Conservation (phyloP, 345 rosid genomes). For the Brassica juncea region DNA sequence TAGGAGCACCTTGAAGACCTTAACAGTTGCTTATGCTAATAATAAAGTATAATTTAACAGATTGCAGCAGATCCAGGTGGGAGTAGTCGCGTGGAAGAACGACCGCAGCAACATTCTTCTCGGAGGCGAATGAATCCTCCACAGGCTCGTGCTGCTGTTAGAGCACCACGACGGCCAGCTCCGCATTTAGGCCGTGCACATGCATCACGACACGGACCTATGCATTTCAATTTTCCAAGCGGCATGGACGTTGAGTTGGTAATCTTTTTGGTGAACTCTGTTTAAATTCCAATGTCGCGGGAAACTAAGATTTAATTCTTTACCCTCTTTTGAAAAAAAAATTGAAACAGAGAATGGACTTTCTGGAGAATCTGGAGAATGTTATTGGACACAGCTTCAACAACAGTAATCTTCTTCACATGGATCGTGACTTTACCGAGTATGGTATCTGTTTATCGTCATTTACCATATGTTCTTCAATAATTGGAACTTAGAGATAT, state of each 20-base stretch:
- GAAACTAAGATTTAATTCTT: neutral
- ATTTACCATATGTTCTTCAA: neutral
- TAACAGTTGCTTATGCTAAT: constrained; percentile 8
- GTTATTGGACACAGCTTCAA: constrained; percentile 50
- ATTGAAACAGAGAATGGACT: constrained; percentile 63
- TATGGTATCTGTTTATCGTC: constrained; percentile 34
- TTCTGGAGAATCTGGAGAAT: constrained; percentile 78
- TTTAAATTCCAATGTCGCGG: neutral
- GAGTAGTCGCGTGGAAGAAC: constrained; percentile 46
- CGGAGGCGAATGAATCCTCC: constrained; percentile 54
- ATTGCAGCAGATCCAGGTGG: constrained; percentile 36
- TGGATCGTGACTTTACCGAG: constrained; percentile 91
- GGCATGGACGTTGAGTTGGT: constrained; percentile 77
- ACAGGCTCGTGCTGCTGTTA: constrained; percentile 45
- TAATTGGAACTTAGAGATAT: neutral
- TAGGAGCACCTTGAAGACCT: constrained; percentile 4
- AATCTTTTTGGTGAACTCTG: constrained; percentile 19
- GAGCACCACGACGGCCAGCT: constrained; percentile 49
- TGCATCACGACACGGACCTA: constrained; percentile 42
- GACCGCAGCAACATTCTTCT: constrained; percentile 44
- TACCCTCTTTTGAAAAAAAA: neutral
- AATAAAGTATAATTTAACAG: constrained; percentile 20
- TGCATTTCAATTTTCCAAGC: constrained; percentile 63
- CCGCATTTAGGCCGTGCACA: constrained; percentile 48
- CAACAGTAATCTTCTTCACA: constrained; percentile 47